Evolutionary conservation across 345 rosid genomes (phyloP).

Genomic region (Populus tremula): DNA sequence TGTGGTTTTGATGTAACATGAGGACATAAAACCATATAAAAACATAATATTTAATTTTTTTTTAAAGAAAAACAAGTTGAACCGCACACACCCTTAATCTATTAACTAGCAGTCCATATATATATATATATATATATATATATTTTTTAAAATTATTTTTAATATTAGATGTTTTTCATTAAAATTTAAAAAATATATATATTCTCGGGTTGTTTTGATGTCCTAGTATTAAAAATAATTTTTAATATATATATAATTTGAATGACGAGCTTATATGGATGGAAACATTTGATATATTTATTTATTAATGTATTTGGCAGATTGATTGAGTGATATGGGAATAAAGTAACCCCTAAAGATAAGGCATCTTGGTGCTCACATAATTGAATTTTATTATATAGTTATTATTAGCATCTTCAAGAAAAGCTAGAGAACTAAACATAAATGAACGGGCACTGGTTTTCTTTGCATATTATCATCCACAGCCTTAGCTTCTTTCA

Average conservation of each 20-base stretch:
- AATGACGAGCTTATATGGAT: background rate
- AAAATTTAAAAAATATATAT: no score
- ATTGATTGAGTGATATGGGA: background rate
- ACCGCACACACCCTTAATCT: no score
- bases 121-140: no score
- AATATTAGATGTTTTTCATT: no score
- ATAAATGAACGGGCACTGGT: background rate
- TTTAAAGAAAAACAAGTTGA: no score
- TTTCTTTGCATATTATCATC: constrained; percentile 12
- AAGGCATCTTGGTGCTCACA: background rate
- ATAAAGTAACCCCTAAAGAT: background rate
- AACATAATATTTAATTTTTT: no score
- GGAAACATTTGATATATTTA: background rate
- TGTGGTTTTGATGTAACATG: no score
- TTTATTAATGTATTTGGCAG: background rate
- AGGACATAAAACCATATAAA: no score
- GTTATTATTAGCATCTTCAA: background rate
- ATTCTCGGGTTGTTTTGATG: no score
- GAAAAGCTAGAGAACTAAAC: background rate
- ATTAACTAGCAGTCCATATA: no score
- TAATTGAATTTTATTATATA: background rate
- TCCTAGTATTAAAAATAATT: no score
- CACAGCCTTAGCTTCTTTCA: background rate
- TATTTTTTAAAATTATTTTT: no score
- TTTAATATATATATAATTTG: background rate